Conservation (phyloP, 257 asterid genomes). For the Marsdenia floribunda region DNA sequence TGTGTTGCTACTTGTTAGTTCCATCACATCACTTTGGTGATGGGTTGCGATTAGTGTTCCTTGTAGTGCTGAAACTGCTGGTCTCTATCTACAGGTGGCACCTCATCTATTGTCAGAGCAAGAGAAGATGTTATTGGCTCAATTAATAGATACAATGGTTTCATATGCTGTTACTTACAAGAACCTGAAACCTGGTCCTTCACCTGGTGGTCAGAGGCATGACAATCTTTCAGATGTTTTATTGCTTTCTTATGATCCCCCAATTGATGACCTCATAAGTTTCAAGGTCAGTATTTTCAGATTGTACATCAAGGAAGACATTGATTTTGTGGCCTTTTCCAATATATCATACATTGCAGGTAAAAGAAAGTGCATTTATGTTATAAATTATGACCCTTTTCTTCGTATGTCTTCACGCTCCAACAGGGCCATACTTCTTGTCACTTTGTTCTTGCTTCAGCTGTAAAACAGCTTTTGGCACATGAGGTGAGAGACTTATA, state of each 20-base stretch:
- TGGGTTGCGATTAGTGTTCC: constrained; percentile 9
- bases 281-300: constrained; percentile 54
- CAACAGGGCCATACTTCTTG: constrained; percentile 60
- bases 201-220: constrained; percentile 37
- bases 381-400: not conserved
- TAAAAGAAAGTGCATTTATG: not conserved
- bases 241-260: constrained; percentile 72
- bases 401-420: constrained; percentile 18
- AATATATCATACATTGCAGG: not conserved
- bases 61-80: constrained; percentile 22
- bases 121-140: constrained; percentile 54
- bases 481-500: constrained; percentile 59
- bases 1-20: too few species aligned
- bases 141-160: constrained; percentile 74
- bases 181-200: constrained; percentile 51
- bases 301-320: constrained; percentile 7
- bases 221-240: constrained; percentile 55
- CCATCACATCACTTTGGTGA: not conserved
- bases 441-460: constrained; percentile 60
- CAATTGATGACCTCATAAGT: constrained; percentile 50
- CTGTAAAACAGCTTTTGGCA: constrained; percentile 77
- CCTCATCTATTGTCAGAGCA: constrained; percentile 75
- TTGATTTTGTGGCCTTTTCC: constrained; percentile 5
- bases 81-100: constrained; percentile 59
- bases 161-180: constrained; percentile 80